A percentile compares a stretch with the other conserved stretches of the same genome.
Evolutionary conservation across 371 early-diverging fungal genomes (phyloP).

Genomic region (Apophysomyces elegans): DNA sequence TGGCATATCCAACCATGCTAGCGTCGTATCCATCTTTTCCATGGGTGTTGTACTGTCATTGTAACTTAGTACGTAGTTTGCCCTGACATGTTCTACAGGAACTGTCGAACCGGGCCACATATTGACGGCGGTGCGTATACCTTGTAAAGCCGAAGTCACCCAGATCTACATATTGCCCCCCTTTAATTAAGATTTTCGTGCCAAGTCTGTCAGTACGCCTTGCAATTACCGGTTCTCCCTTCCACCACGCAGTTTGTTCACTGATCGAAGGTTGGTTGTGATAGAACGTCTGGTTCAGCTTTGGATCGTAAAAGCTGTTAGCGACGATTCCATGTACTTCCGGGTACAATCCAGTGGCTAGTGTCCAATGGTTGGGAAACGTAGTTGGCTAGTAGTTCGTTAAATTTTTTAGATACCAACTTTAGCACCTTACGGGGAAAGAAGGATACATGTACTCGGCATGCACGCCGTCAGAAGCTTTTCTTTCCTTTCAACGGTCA

Average conservation of each 20-base stretch:
- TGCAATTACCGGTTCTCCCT: slow-evolving; percentile 76
- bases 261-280: slow-evolving; percentile 64
- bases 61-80: slow-evolving; percentile 69
- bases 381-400: slow-evolving; percentile 60
- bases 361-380: slow-evolving; percentile 93
- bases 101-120: slow-evolving; percentile 92
- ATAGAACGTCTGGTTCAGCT: slow-evolving; percentile 69
- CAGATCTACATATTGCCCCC: slow-evolving; percentile 60
- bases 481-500: slow-evolving; percentile 1
- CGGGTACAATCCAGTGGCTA: slow-evolving; percentile 91
- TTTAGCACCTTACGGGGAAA: slow-evolving; percentile 60
- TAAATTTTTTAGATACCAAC: not conserved
- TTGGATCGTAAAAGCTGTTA: slow-evolving; percentile 86
- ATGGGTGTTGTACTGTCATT: slow-evolving; percentile 44
- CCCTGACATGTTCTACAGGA: slow-evolving; percentile 46
- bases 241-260: slow-evolving; percentile 77
- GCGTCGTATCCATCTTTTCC: slow-evolving; percentile 61
- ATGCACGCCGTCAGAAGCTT: slow-evolving; percentile 46
- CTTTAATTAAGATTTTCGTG: not conserved
- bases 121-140: slow-evolving; percentile 66
- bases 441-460: slow-evolving; percentile 77
- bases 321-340: slow-evolving; percentile 92
- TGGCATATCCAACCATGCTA: slow-evolving; percentile 81
- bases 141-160: slow-evolving; percentile 77
- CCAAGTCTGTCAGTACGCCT: too few species aligned